Conservation (phyloP, 2,329 filamentous ascomycete genomes). For the Apiospora saccharicola region DNA sequence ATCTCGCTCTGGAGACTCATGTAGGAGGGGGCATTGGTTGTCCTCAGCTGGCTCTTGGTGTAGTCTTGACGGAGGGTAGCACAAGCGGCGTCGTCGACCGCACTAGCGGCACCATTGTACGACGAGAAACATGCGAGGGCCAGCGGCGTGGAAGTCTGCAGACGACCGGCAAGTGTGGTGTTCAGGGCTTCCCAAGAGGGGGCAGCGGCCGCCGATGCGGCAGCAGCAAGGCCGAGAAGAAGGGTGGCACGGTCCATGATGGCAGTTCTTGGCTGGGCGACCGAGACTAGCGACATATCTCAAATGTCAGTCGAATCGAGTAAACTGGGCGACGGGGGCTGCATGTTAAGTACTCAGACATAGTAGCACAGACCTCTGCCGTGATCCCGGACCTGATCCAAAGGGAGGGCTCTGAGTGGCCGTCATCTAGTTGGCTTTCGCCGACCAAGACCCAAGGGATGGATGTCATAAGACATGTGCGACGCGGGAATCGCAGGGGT, state of each 20-base stretch:
- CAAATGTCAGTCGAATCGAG: background rate
- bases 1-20: conserved; percentile 40
- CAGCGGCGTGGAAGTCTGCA: conserved; percentile 33
- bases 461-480: too few species aligned
- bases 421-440: too few species aligned
- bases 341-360: background rate
- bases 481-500: too few species aligned
- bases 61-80: conserved; percentile 36
- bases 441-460: too few species aligned
- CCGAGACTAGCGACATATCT: too few species aligned
- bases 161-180: conserved; percentile 33
- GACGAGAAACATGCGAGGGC: conserved; percentile 40
- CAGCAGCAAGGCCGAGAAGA: background rate
- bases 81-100: conserved; percentile 34
- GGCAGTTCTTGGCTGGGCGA: background rate
- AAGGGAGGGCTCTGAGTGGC: too few species aligned
- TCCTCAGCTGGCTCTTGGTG: conserved; percentile 34
- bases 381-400: too few species aligned
- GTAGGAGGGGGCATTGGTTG: conserved; percentile 33
- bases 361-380: too few species aligned
- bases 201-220: background rate
- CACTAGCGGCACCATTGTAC: conserved; percentile 35
- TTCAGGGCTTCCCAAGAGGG: conserved; percentile 30
- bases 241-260: background rate
- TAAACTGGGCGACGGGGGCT: background rate